Conservation (phyloP, 2,329 filamentous ascomycete genomes). For the Coniochaeta prunicola region DNA sequence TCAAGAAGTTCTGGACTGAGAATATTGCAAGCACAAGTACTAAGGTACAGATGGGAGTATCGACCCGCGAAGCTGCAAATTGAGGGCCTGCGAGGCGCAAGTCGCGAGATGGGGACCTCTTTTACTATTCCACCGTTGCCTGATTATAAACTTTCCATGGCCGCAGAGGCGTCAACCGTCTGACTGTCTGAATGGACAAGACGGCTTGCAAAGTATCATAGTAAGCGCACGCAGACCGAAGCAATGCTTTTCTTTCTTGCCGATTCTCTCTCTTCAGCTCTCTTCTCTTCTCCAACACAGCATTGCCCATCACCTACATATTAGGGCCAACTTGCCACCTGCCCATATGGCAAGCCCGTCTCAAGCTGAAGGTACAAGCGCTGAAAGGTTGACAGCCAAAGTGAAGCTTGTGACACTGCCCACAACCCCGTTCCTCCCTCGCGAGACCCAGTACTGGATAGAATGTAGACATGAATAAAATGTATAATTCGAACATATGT, state of each 20-base stretch:
- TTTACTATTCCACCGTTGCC: neutral
- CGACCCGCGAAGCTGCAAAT: neutral
- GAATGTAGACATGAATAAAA: neutral
- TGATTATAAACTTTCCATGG: neutral
- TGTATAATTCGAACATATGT: constrained; percentile 5
- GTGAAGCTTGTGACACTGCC: neutral
- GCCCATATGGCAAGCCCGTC: neutral
- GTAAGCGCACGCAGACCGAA: neutral
- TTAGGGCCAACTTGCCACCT: neutral
- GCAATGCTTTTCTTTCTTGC: neutral
- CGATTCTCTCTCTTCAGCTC: neutral
- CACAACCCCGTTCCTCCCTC: neutral
- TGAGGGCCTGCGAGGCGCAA: neutral
- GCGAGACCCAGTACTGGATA: neutral
- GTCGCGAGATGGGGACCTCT: neutral
- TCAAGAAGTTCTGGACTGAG: no score
- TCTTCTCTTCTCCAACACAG: neutral
- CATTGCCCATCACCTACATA: neutral
- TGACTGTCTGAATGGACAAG: neutral
- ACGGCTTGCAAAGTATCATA: neutral
- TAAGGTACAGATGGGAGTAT: no score
- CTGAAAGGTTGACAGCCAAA: neutral
- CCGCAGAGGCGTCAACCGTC: neutral
- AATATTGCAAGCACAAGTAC: no score
- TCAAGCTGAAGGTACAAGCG: neutral